Evolutionary conservation across 2,329 filamentous ascomycete genomes (phyloP).

Genomic region (Grosmannia huntii): DNA sequence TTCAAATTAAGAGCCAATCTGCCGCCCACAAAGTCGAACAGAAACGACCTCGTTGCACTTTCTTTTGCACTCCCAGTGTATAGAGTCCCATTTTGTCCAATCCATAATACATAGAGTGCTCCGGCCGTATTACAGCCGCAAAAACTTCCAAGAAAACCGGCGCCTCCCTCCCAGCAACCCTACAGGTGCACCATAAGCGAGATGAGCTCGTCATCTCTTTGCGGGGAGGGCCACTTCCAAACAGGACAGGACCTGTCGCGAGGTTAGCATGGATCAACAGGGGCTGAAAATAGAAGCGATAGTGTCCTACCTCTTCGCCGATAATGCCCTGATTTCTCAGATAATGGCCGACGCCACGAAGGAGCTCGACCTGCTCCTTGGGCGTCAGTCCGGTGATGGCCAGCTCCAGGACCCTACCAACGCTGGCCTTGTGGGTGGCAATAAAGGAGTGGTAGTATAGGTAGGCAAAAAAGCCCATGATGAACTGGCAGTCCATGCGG

Average conservation of each 20-base stretch:
- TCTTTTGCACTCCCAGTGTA: not conserved
- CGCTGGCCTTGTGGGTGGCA: conserved; percentile 70
- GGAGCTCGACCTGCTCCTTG: conserved; percentile 80
- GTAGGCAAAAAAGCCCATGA: conserved; percentile 97
- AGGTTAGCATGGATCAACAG: conserved; percentile 4
- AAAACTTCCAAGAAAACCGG: not conserved
- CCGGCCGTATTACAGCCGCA: conserved; percentile 3
- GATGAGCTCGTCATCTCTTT: conserved; percentile 6
- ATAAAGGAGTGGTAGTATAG: conserved; percentile 99
- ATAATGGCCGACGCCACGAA: conserved; percentile 51
- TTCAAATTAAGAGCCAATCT: not conserved
- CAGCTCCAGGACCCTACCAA: conserved; percentile 79
- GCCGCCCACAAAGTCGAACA: not conserved
- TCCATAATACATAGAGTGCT: conserved; percentile 5
- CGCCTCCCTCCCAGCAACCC: not conserved
- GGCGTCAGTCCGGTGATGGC: conserved; percentile 79
- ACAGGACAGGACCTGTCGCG: conserved; percentile 10
- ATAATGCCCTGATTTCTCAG: conserved; percentile 49
- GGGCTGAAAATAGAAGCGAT: no score
- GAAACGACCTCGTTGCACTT: not conserved
- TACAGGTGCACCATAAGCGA: not conserved
- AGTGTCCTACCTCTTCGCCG: conserved; percentile 21
- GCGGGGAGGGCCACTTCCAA: conserved; percentile 11
- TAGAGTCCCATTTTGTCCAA: conserved; percentile 3
- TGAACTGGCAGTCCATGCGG: conserved; percentile 99